A percentile compares a stretch with the other conserved stretches of the same genome.
Conservation (phyloP, 2,329 filamentous ascomycete species). For the Ophioceras dolichostomum region DNA sequence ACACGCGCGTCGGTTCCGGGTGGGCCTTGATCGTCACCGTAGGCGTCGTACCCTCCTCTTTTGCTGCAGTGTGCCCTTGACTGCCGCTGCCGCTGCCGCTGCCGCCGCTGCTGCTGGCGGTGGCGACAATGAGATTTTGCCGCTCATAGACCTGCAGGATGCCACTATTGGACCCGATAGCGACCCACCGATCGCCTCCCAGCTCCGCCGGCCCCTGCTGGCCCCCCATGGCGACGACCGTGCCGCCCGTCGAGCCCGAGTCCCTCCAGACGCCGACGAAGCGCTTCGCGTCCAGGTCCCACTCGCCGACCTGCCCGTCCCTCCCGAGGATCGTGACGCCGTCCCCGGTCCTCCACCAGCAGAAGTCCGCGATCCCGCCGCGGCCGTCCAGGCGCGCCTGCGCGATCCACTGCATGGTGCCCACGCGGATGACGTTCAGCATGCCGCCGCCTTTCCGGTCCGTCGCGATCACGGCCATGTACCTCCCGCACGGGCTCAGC, state of each 20-base stretch:
- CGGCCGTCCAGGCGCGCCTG: slow-evolving; percentile 71
- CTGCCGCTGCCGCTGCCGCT: neutral
- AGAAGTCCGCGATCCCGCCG: slow-evolving; percentile 79
- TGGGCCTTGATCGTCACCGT: slow-evolving; percentile 44
- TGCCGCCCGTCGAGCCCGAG: slow-evolving; percentile 78
- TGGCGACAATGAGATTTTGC: slow-evolving; percentile 45
- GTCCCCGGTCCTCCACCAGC: slow-evolving; percentile 79
- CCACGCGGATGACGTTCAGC: slow-evolving; percentile 71
- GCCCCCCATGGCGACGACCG: slow-evolving; percentile 69
- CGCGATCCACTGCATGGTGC: slow-evolving; percentile 76
- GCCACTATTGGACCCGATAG: slow-evolving; percentile 73
- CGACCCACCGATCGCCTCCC: slow-evolving; percentile 80
- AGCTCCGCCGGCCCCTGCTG: slow-evolving; percentile 45
- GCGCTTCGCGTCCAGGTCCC: slow-evolving; percentile 54
- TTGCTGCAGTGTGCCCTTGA: slow-evolving; percentile 13
- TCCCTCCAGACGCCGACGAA: slow-evolving; percentile 80
- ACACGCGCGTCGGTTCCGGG: slow-evolving; percentile 58
- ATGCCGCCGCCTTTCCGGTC: slow-evolving; percentile 76
- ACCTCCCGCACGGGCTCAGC: slow-evolving; percentile 72
- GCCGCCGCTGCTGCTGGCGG: slow-evolving; percentile 16
- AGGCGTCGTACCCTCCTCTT: slow-evolving; percentile 12
- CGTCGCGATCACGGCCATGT: slow-evolving; percentile 73
- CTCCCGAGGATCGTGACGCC: slow-evolving; percentile 75
- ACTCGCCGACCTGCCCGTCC: slow-evolving; percentile 85
- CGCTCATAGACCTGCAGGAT: slow-evolving; percentile 94